These are phyloP conservation scores for Claviceps lovelessii DNA, from an alignment of 2,329 filamentous ascomycete species.

Conservation along the genomic window DNA sequence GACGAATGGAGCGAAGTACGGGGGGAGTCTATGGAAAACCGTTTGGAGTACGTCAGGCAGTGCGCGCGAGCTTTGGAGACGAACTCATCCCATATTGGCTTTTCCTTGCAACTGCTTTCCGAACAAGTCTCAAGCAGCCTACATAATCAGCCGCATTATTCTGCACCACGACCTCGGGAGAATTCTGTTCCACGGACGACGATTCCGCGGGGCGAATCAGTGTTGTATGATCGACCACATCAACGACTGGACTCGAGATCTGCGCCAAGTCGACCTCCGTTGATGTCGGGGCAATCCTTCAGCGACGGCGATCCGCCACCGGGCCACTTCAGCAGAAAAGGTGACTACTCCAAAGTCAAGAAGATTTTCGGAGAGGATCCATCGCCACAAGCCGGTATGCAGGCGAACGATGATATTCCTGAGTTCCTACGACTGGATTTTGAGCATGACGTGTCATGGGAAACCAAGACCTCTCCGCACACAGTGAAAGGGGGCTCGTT, in stretches of 20 bases:
- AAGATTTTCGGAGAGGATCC: slow-evolving; percentile 54
- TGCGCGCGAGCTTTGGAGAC: slow-evolving; percentile 71
- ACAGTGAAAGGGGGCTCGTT: slow-evolving; percentile 81
- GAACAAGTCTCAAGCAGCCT: slow-evolving; percentile 57
- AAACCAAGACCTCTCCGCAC: slow-evolving; percentile 61
- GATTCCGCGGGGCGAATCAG: slow-evolving; percentile 42
- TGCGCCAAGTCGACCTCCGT: slow-evolving; percentile 27
- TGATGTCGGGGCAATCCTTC: slow-evolving; percentile 48
- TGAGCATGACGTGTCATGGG: slow-evolving; percentile 80
- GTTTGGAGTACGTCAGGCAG: slow-evolving; percentile 64
- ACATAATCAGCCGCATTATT: slow-evolving; percentile 23
- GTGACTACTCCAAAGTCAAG: slow-evolving; percentile 48
- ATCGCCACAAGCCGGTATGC: slow-evolving; percentile 30
- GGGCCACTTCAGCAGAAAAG: slow-evolving; percentile 41
- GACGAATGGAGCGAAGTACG: slow-evolving; percentile 95
- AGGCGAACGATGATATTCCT: slow-evolving; percentile 59
- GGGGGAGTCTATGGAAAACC: slow-evolving; percentile 75
- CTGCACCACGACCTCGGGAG: slow-evolving; percentile 28
- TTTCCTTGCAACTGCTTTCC: slow-evolving; percentile 73
- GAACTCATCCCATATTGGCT: slow-evolving; percentile 74
- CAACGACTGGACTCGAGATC: slow-evolving; percentile 41
- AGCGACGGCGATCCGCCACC: slow-evolving; percentile 42
- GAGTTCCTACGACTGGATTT: slow-evolving; percentile 77
- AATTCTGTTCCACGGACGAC: slow-evolving; percentile 33
- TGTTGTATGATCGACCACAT: slow-evolving; percentile 41